Evolutionary conservation across 805 yeast species (phyloP).

Genomic region (Spathaspora girioi): DNA sequence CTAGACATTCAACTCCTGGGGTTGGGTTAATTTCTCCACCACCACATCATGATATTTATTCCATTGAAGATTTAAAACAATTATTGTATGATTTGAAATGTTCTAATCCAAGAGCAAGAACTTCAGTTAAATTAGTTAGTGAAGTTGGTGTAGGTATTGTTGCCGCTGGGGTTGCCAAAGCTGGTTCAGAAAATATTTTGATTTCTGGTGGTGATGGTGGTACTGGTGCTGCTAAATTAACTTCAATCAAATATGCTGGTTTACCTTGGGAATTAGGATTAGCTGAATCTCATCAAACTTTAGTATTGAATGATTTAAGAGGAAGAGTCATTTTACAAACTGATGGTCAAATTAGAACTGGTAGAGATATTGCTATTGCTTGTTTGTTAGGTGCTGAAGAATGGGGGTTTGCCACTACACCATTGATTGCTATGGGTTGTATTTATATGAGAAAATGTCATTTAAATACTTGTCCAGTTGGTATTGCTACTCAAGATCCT

Average conservation of each 20-base stretch:
- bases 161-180: conserved; percentile 99
- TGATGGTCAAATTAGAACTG: conserved; percentile 97
- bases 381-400: conserved; percentile 97
- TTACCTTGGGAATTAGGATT: conserved; percentile 98
- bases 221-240: conserved; percentile 98
- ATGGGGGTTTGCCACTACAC: conserved; percentile 97
- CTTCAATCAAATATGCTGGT: conserved; percentile 96
- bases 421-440: conserved; percentile 96
- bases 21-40: conserved; percentile 98
- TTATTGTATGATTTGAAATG: conserved; percentile 94
- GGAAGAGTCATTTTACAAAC: conserved; percentile 95
- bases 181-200: conserved; percentile 94
- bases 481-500: conserved; percentile 98
- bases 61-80: conserved; percentile 96
- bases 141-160: conserved; percentile 99
- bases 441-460: conserved; percentile 89
- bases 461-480: conserved; percentile 92
- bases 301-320: conserved; percentile 91
- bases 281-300: conserved; percentile 97
- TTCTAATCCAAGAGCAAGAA: conserved; percentile 94
- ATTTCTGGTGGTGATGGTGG: conserved; percentile 99
- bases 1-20: conserved; percentile 94
- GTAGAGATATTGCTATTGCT: conserved; percentile 95
- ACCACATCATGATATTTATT: conserved; percentile 97
- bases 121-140: conserved; percentile 92